These are phyloP conservation scores for Petrea volubilis DNA, from an alignment of 257 asterid species.

Conservation along the genomic window DNA sequence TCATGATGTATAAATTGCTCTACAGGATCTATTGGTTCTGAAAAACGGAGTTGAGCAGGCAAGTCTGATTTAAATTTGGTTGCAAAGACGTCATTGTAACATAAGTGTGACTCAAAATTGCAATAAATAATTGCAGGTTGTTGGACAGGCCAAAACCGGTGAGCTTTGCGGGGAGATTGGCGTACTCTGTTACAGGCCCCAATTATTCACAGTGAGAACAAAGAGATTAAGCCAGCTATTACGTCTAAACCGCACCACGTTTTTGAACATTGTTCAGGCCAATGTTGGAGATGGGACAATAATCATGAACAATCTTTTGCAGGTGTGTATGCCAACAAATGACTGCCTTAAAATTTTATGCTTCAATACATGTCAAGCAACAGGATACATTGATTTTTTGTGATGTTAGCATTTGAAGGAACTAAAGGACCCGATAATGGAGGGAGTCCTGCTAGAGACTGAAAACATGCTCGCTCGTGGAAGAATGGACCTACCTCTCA, in stretches of 20 bases:
- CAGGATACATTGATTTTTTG: conserved; percentile 10
- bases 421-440: conserved; percentile 79
- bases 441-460: conserved; percentile 80
- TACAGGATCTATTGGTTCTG: conserved; percentile 50
- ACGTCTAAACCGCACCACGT: conserved; percentile 76
- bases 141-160: conserved; percentile 85
- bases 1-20: neutral
- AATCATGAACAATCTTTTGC: conserved; percentile 92
- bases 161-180: conserved; percentile 94
- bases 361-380: neutral
- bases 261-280: conserved; percentile 85
- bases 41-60: conserved; percentile 73
- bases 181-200: conserved; percentile 93
- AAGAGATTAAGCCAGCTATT: conserved; percentile 76
- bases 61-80: conserved; percentile 33
- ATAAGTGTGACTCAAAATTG: neutral
- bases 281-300: conserved; percentile 91
- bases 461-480: conserved; percentile 97
- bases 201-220: conserved; percentile 86
- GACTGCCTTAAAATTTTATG: neutral
- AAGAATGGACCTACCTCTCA: conserved; percentile 93
- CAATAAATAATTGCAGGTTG: conserved; percentile 46
- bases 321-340: conserved; percentile 33
- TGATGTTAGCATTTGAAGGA: conserved; percentile 79
- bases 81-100: neutral